These are phyloP conservation scores for Phoenix dactylifera DNA, from an alignment of 176 grass and related monocot genomes.

Conservation along the genomic window DNA sequence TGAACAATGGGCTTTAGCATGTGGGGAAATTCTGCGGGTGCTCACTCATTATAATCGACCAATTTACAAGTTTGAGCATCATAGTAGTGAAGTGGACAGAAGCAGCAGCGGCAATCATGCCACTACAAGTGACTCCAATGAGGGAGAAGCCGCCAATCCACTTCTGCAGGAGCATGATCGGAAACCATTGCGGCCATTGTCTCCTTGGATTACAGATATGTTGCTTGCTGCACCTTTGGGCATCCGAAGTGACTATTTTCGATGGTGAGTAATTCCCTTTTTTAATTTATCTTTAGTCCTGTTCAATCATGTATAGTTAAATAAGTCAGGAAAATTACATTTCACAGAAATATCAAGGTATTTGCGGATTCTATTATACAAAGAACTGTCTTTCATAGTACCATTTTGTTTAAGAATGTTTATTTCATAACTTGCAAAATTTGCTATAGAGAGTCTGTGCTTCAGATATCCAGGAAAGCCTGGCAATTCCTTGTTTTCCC, in stretches of 20 bases:
- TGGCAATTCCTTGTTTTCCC: no score
- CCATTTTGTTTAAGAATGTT: no score
- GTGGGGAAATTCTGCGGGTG: conserved; percentile 93
- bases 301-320: no score
- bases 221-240: conserved; percentile 89
- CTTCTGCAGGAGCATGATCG: conserved; percentile 58
- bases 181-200: conserved; percentile 73
- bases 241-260: conserved; percentile 97
- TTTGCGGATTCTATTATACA: no score
- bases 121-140: conserved; percentile 47
- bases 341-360: no score
- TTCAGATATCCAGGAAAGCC: no score
- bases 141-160: conserved; percentile 41
- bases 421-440: no score
- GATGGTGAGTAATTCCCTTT: conserved; percentile 55
- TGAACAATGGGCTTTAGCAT: conserved; percentile 97
- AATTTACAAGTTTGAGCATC: conserved; percentile 68
- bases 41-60: conserved; percentile 98
- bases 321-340: no score
- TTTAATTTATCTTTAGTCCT: background rate
- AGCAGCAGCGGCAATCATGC: conserved; percentile 45
- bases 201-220: conserved; percentile 97
- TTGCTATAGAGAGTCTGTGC: no score
- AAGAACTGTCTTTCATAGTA: no score
- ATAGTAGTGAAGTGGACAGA: conserved; percentile 46